Evolutionary conservation across 192 early-diverging fungal genomes (phyloP).

Genomic region (Umbelopsis isabellina): DNA sequence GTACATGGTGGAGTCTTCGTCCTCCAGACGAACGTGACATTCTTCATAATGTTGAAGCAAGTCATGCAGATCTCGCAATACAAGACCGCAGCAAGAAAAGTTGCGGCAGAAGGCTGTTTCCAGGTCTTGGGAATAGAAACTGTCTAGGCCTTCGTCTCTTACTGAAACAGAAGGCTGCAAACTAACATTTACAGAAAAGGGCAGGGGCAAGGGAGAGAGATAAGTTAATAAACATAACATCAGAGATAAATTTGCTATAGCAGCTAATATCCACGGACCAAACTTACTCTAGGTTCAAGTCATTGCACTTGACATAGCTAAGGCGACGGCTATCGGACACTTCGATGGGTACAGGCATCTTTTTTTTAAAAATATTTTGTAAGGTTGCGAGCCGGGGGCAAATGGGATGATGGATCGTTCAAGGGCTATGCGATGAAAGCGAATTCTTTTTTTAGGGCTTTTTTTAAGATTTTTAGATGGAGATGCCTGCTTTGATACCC

Average conservation of each 20-base stretch:
- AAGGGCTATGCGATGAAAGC: neutral
- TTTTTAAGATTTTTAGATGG: neutral
- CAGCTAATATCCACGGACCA: no score
- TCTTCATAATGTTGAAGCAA: conserved; percentile 97
- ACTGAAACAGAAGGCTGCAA: neutral
- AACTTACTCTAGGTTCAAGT: conserved; percentile 18
- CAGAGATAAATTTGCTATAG: no score
- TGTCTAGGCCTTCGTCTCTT: conserved; percentile 7
- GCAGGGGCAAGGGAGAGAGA: neutral
- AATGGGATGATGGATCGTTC: neutral
- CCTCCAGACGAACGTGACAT: conserved; percentile 86
- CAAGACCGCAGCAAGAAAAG: conserved; percentile 92
- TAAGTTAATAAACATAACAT: neutral
- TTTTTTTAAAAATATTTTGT: neutral
- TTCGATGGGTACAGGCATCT: conserved; percentile 22
- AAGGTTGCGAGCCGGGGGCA: neutral
- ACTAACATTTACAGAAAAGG: neutral
- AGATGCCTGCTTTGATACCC: conserved; percentile 19
- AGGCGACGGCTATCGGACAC: conserved; percentile 17
- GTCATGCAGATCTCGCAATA: conserved; percentile 89
- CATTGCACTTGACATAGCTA: conserved; percentile 18
- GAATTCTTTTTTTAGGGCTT: neutral
- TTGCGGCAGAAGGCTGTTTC: conserved; percentile 94
- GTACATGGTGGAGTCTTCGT: conserved; percentile 65
- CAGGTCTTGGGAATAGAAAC: conserved; percentile 66